Base-by-base conservation (phyloP, 2,329 filamentous ascomycete genomes). In the Pseudopithomyces maydicus region DNA sequence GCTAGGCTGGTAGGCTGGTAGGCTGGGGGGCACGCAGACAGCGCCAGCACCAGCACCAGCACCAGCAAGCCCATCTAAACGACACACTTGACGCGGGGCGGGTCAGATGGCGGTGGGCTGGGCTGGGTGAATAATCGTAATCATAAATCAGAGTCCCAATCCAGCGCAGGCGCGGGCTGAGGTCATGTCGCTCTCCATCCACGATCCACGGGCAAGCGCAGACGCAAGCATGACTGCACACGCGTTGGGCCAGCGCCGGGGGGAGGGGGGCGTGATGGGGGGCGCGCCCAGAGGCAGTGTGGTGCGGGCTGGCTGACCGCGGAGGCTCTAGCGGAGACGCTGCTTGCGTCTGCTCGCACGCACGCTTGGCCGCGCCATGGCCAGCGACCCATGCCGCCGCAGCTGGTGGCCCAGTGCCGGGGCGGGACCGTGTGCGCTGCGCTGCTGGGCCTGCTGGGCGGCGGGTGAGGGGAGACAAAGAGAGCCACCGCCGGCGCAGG, bases 21-120 rank as follows among this genome's bases (percentile, higher is more conserved):
- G n/a, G n/a, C n/a, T n/a, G n/a, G n/a, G n/a, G n/a, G n/a, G n/a
- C n/a, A n/a, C n/a, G n/a, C n/a, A n/a, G n/a, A n/a, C n/a, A n/a
- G n/a, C n/a, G n/a, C n/a, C n/a, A n/a, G n/a, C n/a, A n/a, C n/a
- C n/a, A n/a, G n/a, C n/a, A n/a, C n/a, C n/a, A n/a, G n/a, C n/a
- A n/a, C n/a, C n/a, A n/a, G n/a, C n/a, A n/a, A n/a, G n/a, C n/a
- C 42, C 39, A 45, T 56, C 44, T 56, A 57, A 39, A 57, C 52
- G 57, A 56, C 36, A 38, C 22, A 48, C 41, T 39, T 55, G 53
- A 23, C 51, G 44, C 29, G 54, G 57, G 51, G 58, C 62, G 63
- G 63, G 65, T 66, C 65, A 66, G 63, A 63, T 63, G 62, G 65
- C 55, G 57, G 60, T 50, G 47, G 55, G 57, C 54, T 53, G 63